Percentiles rank a stretch among this genome's conserved stretches.
Evolutionary conservation across 2,329 filamentous ascomycete species (phyloP).

Genomic region (Ramularia endophylla): DNA sequence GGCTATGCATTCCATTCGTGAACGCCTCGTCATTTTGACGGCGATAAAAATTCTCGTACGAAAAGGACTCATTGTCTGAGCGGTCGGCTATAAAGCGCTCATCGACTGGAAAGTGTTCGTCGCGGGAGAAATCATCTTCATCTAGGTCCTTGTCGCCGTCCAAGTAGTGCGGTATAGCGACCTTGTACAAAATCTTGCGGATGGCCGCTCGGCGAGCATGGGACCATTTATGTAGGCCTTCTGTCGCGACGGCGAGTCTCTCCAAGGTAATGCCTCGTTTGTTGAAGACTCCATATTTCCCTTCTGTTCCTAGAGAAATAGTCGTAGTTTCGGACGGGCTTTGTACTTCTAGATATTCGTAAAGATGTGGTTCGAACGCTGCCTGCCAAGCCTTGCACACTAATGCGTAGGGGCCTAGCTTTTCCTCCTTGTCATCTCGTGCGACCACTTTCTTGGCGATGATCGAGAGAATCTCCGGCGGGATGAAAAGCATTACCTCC

Average conservation of each 20-base stretch:
- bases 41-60: too few relatives aligned
- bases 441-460: too few relatives aligned
- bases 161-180: background rate
- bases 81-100: too few relatives aligned
- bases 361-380: background rate
- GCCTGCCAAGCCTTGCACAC: constrained; percentile 1
- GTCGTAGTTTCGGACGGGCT: background rate
- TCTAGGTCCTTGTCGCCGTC: too few relatives aligned
- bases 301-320: background rate
- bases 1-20: background rate
- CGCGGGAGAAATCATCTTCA: too few relatives aligned
- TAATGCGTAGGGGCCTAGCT: background rate
- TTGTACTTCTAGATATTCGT: background rate
- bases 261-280: background rate
- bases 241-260: background rate
- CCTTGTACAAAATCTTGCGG: background rate
- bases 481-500: too few relatives aligned
- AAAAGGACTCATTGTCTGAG: too few relatives aligned
- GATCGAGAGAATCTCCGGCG: too few relatives aligned
- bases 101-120: too few relatives aligned
- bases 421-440: background rate
- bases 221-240: background rate
- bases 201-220: constrained; percentile 1
- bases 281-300: background rate
- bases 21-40: background rate